phyloP scores from a whole-genome alignment of 2,329 filamentous ascomycete genomes.

The Pseudocercospora cruenta region DNA sequence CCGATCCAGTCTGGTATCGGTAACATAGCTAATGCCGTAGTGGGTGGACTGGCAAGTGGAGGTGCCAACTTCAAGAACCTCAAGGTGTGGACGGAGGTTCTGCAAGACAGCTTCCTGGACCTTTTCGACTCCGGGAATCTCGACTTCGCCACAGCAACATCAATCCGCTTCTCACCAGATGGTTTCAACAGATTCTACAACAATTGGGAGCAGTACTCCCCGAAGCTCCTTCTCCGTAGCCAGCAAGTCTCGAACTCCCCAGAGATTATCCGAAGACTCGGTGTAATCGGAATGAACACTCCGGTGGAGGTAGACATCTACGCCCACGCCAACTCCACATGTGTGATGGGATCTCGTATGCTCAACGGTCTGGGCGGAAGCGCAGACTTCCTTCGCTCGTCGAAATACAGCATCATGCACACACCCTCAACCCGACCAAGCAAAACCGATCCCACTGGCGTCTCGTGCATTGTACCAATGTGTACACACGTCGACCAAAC shows the following conservation, averaged over 20 bases:
- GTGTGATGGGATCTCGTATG: slow-evolving; percentile 86
- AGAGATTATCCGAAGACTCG: slow-evolving; percentile 84
- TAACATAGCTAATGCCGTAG: slow-evolving; percentile 90
- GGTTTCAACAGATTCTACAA: slow-evolving; percentile 91
- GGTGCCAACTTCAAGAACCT: slow-evolving; percentile 82
- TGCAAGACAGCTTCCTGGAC: slow-evolving; percentile 91
- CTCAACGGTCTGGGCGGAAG: slow-evolving; percentile 82
- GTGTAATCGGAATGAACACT: slow-evolving; percentile 93
- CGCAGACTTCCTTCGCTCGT: slow-evolving; percentile 76
- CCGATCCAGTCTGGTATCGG: slow-evolving; percentile 87
- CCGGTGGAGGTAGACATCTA: slow-evolving; percentile 94
- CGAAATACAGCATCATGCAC: slow-evolving; percentile 93
- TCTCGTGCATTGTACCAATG: slow-evolving; percentile 91
- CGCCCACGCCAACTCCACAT: slow-evolving; percentile 88
- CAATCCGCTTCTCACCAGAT: slow-evolving; percentile 86
- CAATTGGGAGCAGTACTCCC: slow-evolving; percentile 76
- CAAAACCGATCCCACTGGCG: slow-evolving; percentile 80
- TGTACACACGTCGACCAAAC: slow-evolving; percentile 91
- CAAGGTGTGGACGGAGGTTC: slow-evolving; percentile 90
- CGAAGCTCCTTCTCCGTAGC: slow-evolving; percentile 82
- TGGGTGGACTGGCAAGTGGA: slow-evolving; percentile 75
- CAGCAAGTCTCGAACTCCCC: slow-evolving; percentile 88
- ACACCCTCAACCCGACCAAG: slow-evolving; percentile 78
- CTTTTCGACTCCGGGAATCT: slow-evolving; percentile 86
- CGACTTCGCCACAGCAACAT: slow-evolving; percentile 88